Percentiles rank a stretch among this genome's conserved stretches.
Conservation (phyloP, 345 rosid genomes). For the Ricinus communis region DNA sequence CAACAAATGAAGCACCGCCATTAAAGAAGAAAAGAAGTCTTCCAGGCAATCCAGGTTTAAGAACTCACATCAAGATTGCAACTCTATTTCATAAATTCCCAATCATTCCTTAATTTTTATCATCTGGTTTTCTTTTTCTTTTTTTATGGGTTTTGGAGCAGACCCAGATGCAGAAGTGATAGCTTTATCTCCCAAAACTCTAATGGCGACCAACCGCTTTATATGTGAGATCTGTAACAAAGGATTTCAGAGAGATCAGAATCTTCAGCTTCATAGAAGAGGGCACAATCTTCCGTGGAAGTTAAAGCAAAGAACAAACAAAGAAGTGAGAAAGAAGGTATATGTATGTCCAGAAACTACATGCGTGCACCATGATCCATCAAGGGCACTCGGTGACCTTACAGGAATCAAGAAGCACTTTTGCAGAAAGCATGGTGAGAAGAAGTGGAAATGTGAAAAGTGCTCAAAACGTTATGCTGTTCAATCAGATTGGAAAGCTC, state of each 20-base stretch:
- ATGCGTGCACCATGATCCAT: slow-evolving; percentile 59
- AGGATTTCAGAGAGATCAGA: slow-evolving; percentile 67
- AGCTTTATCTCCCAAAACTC: slow-evolving; percentile 55
- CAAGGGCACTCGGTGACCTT: slow-evolving; percentile 66
- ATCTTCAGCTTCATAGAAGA: slow-evolving; percentile 68
- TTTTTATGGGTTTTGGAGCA: slow-evolving; percentile 21
- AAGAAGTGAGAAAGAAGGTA: slow-evolving; percentile 51
- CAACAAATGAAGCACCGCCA: slow-evolving; percentile 40
- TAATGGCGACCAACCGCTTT: slow-evolving; percentile 51
- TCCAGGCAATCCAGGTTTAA: slow-evolving; percentile 59
- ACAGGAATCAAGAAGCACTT: slow-evolving; percentile 70
- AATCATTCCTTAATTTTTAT: neutral
- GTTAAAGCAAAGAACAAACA: slow-evolving; percentile 52
- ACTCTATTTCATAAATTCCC: too few species aligned
- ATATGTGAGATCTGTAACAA: slow-evolving; percentile 64
- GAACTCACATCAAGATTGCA: neutral
- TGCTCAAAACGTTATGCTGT: slow-evolving; percentile 63
- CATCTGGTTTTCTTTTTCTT: neutral
- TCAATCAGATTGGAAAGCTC: slow-evolving; percentile 72
- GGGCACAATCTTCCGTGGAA: slow-evolving; percentile 74
- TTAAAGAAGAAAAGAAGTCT: slow-evolving; percentile 54
- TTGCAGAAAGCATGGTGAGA: slow-evolving; percentile 60
- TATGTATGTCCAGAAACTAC: slow-evolving; percentile 56
- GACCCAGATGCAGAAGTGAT: slow-evolving; percentile 64
- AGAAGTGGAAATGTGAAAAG: slow-evolving; percentile 67